phyloP scores from a whole-genome alignment of 2,329 filamentous ascomycete genomes.

The Aspergillus neotritici region DNA sequence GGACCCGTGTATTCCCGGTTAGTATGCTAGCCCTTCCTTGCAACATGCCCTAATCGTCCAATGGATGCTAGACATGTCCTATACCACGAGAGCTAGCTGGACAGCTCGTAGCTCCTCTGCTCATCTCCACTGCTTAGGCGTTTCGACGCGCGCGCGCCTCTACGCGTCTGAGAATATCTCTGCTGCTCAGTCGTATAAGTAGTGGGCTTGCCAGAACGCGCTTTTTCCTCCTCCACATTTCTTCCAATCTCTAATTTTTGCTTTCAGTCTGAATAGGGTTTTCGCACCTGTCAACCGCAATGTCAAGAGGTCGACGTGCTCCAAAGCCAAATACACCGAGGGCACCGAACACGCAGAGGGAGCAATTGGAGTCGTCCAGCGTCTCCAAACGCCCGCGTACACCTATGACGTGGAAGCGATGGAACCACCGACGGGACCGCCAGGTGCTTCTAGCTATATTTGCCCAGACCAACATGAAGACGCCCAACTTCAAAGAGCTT shows the following conservation, averaged over 20 bases:
- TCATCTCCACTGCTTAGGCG: background rate
- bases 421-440: constrained; percentile 9
- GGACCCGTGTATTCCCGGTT: no score
- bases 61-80: no score
- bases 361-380: background rate
- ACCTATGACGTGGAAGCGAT: constrained; percentile 6
- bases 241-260: background rate
- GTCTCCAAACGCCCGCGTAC: background rate
- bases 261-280: no score
- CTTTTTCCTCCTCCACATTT: background rate
- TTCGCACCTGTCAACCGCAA: background rate
- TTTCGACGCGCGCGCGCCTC: background rate
- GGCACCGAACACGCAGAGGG: no score
- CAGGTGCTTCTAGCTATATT: constrained; percentile 9
- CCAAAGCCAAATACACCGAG: no score
- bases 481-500: constrained; percentile 5
- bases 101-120: background rate
- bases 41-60: no score
- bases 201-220: background rate
- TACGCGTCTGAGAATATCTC: background rate
- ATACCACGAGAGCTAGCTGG: background rate
- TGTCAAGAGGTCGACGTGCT: background rate
- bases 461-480: constrained; percentile 2
- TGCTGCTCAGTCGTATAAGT: background rate
- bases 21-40: no score